Evolutionary conservation across 805 yeast species (phyloP).

Genomic region (Diddensiella santjacobensis): DNA sequence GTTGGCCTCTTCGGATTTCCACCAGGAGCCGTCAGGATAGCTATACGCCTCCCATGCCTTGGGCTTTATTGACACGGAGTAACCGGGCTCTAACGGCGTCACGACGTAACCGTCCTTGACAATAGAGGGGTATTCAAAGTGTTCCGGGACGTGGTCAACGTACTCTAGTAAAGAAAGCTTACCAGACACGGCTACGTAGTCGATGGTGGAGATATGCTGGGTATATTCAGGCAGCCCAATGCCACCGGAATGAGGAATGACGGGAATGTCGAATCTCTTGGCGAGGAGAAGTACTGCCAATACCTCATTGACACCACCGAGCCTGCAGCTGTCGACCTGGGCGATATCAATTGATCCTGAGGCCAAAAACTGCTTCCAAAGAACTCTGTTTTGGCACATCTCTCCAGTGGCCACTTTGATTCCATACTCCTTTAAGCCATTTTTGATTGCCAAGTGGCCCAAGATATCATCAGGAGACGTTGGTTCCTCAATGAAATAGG

Average conservation of each 20-base stretch:
- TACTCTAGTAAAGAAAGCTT: conserved; percentile 32
- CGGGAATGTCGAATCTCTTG: conserved; percentile 33
- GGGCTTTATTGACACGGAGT: conserved; percentile 33
- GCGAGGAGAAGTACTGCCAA: conserved; percentile 35
- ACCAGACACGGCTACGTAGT: conserved; percentile 32
- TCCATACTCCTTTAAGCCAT: conserved; percentile 33
- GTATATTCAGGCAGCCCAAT: conserved; percentile 38
- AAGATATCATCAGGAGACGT: conserved; percentile 37
- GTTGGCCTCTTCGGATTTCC: conserved; percentile 27
- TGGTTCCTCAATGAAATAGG: conserved; percentile 38
- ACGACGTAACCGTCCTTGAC: conserved; percentile 31
- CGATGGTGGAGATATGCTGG: conserved; percentile 35
- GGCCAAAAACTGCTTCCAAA: conserved; percentile 34
- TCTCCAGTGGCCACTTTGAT: conserved; percentile 37
- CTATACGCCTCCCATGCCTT: conserved; percentile 27
- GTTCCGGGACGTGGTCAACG: conserved; percentile 35
- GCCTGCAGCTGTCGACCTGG: conserved; percentile 35
- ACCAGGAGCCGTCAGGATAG: conserved; percentile 34
- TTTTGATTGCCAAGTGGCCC: conserved; percentile 31
- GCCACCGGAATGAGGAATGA: conserved; percentile 38
- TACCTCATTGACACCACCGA: conserved; percentile 36
- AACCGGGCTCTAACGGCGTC: conserved; percentile 35
- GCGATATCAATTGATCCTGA: conserved; percentile 32
- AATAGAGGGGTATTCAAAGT: conserved; percentile 30
- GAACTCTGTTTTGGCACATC: conserved; percentile 35